Evolutionary conservation across 2,329 filamentous ascomycete genomes (phyloP).

Genomic region (Claviceps sp.): DNA sequence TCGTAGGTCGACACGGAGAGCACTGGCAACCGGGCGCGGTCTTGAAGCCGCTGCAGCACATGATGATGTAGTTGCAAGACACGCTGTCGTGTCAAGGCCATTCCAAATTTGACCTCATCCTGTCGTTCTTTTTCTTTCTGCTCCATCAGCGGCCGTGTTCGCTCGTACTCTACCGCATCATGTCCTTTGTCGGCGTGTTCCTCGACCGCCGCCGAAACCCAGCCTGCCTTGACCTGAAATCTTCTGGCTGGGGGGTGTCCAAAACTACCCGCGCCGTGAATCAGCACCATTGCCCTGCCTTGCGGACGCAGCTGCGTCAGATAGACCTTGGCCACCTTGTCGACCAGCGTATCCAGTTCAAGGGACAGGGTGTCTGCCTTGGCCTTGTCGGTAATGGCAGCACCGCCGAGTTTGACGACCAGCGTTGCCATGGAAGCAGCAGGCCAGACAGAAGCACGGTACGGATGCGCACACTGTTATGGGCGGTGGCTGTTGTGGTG

Average conservation of each 20-base stretch:
- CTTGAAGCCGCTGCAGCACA: neutral
- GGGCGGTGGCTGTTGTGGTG: too few relatives aligned
- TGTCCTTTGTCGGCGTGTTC: neutral
- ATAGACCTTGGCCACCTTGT: neutral
- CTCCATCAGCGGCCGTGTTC: neutral
- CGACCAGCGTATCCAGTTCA: neutral
- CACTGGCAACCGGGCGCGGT: neutral
- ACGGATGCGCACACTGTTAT: neutral
- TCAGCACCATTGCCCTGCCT: neutral
- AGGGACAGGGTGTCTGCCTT: neutral
- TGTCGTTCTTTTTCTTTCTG: neutral
- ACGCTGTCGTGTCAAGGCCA: constrained; percentile 2
- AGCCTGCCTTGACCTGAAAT: constrained; percentile 1
- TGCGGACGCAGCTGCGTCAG: neutral
- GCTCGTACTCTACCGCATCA: neutral
- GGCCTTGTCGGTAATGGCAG: constrained; percentile 4
- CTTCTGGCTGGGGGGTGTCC: constrained; percentile 2
- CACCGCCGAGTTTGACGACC: constrained; percentile 3
- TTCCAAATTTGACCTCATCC: constrained; percentile 1
- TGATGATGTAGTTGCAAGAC: constrained; percentile 2
- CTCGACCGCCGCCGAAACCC: neutral
- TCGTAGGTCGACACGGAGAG: constrained; percentile 3
- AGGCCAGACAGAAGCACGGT: neutral
- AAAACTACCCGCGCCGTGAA: constrained; percentile 4
- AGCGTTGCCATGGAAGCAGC: neutral